phyloP scores from a whole-genome alignment of 163 green algal species.

The Chlorella variabilis region DNA sequence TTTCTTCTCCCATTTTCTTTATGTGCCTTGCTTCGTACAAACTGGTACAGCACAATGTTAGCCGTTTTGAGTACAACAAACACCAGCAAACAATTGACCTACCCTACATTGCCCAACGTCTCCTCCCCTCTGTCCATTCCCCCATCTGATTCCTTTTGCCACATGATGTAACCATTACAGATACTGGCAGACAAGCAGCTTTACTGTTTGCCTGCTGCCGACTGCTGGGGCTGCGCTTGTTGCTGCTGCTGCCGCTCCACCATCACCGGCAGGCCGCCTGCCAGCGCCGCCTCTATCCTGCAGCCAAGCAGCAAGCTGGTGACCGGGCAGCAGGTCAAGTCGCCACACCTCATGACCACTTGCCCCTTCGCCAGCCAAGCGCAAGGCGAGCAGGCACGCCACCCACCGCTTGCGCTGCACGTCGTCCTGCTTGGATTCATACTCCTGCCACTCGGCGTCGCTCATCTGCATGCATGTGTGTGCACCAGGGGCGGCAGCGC shows the following conservation, averaged over 20 bases:
- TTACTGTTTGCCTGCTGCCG: not conserved
- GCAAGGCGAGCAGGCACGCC: too few species aligned
- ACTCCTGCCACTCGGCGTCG: slow-evolving; percentile 42
- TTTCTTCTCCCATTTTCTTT: too few species aligned
- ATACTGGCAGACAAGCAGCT: too few species aligned
- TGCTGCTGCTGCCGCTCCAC: slow-evolving; percentile 15
- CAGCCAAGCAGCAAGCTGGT: not conserved
- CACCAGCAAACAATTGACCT: too few species aligned
- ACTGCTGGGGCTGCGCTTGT: not conserved
- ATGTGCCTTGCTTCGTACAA: too few species aligned
- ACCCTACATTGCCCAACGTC: too few species aligned
- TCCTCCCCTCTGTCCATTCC: too few species aligned
- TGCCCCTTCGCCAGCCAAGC: not conserved
- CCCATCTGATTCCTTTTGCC: too few species aligned
- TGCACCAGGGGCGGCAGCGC: not conserved
- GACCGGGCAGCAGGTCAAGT: too few species aligned
- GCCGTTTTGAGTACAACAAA: too few species aligned
- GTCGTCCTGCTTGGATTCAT: slow-evolving; percentile 31
- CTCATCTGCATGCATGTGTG: slow-evolving; percentile 24
- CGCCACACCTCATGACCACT: not conserved
- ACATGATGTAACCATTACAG: too few species aligned
- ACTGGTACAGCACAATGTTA: too few species aligned
- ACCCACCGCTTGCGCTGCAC: slow-evolving; percentile 23
- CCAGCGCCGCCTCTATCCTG: slow-evolving; percentile 29
- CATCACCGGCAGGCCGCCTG: slow-evolving; percentile 26